These are phyloP conservation scores for Penicillium nordicum DNA, from an alignment of 2,329 filamentous ascomycete species.

Conservation along the genomic window DNA sequence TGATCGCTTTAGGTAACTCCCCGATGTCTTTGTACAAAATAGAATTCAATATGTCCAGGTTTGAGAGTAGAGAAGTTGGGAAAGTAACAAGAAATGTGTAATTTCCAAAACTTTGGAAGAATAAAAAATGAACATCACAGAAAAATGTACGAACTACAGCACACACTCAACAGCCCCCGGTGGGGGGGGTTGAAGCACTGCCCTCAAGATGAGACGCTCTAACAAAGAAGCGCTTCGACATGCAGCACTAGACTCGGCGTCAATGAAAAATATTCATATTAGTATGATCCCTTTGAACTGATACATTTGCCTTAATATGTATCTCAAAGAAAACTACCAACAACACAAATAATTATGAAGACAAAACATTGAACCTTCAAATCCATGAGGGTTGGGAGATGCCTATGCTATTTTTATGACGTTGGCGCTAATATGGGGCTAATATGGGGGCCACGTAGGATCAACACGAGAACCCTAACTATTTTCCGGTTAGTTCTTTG, in stretches of 20 bases:
- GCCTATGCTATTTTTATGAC: constrained; percentile 5
- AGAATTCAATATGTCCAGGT: not conserved
- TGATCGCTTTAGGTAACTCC: not conserved
- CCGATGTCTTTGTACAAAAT: not conserved
- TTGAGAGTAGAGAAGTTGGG: not conserved
- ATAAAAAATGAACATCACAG: not conserved
- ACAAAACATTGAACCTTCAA: not conserved
- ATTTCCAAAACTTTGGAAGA: not conserved
- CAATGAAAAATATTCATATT: not conserved
- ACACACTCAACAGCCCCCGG: not conserved
- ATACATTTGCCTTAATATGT: not conserved
- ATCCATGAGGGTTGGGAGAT: not conserved
- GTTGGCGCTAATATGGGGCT: constrained; percentile 4
- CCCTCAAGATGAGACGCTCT: constrained; percentile 1
- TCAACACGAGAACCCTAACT: constrained; percentile 2
- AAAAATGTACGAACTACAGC: not conserved
- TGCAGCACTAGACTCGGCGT: constrained; percentile 1
- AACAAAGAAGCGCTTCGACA: constrained; percentile 4
- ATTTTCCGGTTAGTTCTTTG: not conserved
- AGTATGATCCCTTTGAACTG: not conserved
- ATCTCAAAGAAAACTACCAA: not conserved
- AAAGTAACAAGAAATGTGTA: not conserved
- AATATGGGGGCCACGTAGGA: constrained; percentile 6
- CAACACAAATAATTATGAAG: not conserved
- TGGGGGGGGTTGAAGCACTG: constrained; percentile 6